phyloP scores from a whole-genome alignment of 78 protist species.

The Dictyostelium firmibasis region DNA sequence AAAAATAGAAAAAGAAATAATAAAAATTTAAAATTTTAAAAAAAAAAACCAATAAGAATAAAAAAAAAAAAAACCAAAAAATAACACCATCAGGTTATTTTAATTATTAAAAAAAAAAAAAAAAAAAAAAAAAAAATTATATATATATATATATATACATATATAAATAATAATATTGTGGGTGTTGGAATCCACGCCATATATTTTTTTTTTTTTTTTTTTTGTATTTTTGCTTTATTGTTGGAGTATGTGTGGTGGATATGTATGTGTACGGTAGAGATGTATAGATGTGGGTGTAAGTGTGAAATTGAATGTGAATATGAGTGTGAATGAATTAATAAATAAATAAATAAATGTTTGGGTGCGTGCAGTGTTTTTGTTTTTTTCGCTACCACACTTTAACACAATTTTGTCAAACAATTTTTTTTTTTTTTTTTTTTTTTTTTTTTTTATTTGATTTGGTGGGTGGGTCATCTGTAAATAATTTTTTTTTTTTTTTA shows the following conservation, averaged over 20 bases:
- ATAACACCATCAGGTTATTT: neutral
- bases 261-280: neutral
- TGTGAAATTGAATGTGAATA: neutral
- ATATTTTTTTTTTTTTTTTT: neutral
- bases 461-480: neutral
- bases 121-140: no score
- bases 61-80: neutral
- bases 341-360: neutral
- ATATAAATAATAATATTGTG: neutral
- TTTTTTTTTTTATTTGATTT: neutral
- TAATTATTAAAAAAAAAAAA: neutral
- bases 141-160: no score
- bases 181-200: neutral
- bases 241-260: neutral
- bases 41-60: no score
- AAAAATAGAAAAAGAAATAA: no score
- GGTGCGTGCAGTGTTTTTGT: neutral
- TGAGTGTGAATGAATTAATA: neutral
- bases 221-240: neutral
- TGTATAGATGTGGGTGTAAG: neutral
- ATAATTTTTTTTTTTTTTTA: no score
- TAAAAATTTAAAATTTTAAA: no score
- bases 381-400: neutral
- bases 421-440: neutral
- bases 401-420: neutral